phyloP scores from a whole-genome alignment of 2,329 filamentous ascomycete species.

The Beauveria medogensis region DNA sequence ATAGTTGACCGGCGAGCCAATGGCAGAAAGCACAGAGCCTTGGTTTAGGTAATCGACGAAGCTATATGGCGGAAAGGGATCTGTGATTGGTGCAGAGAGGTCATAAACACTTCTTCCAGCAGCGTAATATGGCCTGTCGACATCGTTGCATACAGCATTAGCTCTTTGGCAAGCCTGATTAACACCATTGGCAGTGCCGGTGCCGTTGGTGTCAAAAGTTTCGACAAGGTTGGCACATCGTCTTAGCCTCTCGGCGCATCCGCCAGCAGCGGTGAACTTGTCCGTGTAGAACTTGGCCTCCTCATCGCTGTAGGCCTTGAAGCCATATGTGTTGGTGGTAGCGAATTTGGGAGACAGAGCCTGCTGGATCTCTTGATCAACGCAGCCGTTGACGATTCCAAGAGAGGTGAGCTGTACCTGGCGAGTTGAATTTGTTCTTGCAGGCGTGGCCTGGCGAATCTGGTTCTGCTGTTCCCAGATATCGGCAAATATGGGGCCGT shows the following conservation, averaged over 20 bases:
- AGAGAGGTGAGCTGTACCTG: slow-evolving; percentile 54
- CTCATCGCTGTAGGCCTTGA: slow-evolving; percentile 46
- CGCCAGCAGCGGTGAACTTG: slow-evolving; percentile 26
- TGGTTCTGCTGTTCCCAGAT: slow-evolving; percentile 55
- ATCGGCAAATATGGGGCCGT: slow-evolving; percentile 56
- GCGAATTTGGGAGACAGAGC: slow-evolving; percentile 50
- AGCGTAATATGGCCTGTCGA: slow-evolving; percentile 48
- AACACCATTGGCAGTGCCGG: slow-evolving; percentile 30
- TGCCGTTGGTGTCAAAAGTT: slow-evolving; percentile 30
- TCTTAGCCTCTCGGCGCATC: slow-evolving; percentile 46
- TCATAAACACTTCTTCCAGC: slow-evolving; percentile 53
- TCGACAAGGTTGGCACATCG: slow-evolving; percentile 39
- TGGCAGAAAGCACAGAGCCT: slow-evolving; percentile 44
- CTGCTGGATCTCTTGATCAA: slow-evolving; percentile 56
- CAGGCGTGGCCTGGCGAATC: slow-evolving; percentile 39
- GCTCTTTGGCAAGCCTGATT: slow-evolving; percentile 46
- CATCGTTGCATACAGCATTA: slow-evolving; percentile 33
- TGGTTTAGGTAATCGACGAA: slow-evolving; percentile 60
- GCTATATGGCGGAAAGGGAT: slow-evolving; percentile 56
- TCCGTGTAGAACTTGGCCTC: slow-evolving; percentile 38
- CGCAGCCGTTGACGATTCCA: slow-evolving; percentile 63
- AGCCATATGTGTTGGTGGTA: slow-evolving; percentile 57
- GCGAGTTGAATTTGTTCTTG: slow-evolving; percentile 42
- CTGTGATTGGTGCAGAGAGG: slow-evolving; percentile 44
- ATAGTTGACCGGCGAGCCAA: slow-evolving; percentile 56